Base-by-base conservation (phyloP, 2,329 filamentous ascomycete genomes). In the Beauveria varroae region DNA sequence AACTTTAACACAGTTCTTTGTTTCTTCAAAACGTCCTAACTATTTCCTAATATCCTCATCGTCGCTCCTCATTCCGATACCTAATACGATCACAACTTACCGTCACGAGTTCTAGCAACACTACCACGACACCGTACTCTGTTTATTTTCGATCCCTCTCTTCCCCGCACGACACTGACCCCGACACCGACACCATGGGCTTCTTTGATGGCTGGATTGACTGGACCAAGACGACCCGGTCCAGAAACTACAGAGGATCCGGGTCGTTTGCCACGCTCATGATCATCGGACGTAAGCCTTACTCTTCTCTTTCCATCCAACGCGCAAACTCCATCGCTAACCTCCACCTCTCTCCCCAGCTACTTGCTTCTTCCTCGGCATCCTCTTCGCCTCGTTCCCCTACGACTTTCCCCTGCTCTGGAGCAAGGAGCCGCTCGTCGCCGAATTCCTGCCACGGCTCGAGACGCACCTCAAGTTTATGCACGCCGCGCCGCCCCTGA, bases 291-390 rank as follows among this genome's bases (percentile, higher is more conserved):
- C 92, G 93, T 97, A 84, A 73, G 91, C 85, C 57, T 14, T 37
- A 4, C 22, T n/a, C 46, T 65, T 47, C 43, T 22, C 30, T 18
- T 22, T 24, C 44, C 26, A 12, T 20, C 44, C 20, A 14, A 9
- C 14, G 43, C 53, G 10, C 55, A 60, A 41, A 18, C 4, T 24
- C 16, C 8, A 4, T 34, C 18, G 61, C 62, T 60, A 30, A 57
- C 40, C 24, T 37, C 30, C 47, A 59, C 67, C 24, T 55, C 54
- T 57, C 43, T 51, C 18, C 57, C 43, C 68, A 93, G 89, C 89
- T 65, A 92, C 90, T 66, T 96, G 91, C 76, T 99, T 99, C 85
- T 96, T 98, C 84, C 89, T 99, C 66, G 95, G 95, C 69, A 92
- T 98, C 75, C 88, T 99, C 76, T 99, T 98, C 84, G 92, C 92